phyloP scores from a whole-genome alignment of 176 grass and related monocot genomes.

The Rhynchospora tenuis region DNA sequence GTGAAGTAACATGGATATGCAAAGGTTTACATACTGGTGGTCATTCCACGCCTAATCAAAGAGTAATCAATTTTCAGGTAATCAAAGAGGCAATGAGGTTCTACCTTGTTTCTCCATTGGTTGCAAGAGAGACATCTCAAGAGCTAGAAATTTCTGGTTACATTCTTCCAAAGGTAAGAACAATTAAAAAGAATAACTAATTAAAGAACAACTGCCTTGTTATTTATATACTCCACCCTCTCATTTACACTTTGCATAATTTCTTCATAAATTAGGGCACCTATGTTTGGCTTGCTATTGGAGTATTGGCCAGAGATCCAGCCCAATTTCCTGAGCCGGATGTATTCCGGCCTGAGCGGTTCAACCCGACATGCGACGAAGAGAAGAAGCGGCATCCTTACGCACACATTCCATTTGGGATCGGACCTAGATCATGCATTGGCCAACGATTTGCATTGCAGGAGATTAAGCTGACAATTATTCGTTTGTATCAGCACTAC shows the following conservation, averaged over 20 bases:
- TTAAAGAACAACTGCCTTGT: neutral
- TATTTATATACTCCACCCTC: neutral
- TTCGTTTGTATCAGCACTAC: constrained; percentile 61
- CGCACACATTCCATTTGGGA: constrained; percentile 78
- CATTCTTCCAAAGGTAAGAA: constrained; percentile 65
- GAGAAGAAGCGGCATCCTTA: constrained; percentile 66
- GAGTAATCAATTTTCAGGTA: constrained; percentile 28
- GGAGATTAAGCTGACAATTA: constrained; percentile 73
- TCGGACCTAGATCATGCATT: constrained; percentile 74
- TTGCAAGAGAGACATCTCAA: constrained; percentile 82
- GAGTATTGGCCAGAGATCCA: constrained; percentile 77
- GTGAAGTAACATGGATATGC: neutral
- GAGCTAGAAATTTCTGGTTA: constrained; percentile 64
- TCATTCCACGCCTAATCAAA: neutral
- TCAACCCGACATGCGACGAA: constrained; percentile 48
- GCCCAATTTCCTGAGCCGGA: constrained; percentile 74
- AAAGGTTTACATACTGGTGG: neutral
- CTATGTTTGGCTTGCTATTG: constrained; percentile 81
- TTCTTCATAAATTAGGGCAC: constrained; percentile 38
- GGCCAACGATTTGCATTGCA: constrained; percentile 85
- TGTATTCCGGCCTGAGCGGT: constrained; percentile 63
- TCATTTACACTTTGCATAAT: neutral
- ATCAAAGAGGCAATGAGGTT: constrained; percentile 94
- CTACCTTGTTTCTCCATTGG: constrained; percentile 75
- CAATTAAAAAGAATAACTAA: neutral